Conservation (phyloP, 257 asterid species). For the Oldenlandia corymbosa region DNA sequence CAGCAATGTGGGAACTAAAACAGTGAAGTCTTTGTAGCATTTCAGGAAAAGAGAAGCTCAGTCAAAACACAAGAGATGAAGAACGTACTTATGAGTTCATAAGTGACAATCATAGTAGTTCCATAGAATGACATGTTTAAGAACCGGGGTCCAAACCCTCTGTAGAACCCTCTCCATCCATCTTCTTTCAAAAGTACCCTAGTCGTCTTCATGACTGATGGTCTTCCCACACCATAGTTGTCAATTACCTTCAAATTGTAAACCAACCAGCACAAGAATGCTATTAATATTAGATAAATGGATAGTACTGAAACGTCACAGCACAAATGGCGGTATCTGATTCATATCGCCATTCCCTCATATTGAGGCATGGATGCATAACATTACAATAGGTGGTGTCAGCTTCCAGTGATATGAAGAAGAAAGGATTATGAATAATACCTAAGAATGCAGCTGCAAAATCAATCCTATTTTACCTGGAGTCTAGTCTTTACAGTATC, state of each 20-base stretch:
- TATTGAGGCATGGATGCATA: too few species aligned
- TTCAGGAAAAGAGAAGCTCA: background rate
- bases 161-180: conserved; percentile 88
- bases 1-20: background rate
- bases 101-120: conserved; percentile 88
- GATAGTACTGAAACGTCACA: background rate
- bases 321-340: too few species aligned
- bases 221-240: conserved; percentile 80
- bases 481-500: conserved; percentile 86
- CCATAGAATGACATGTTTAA: conserved; percentile 88
- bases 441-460: background rate
- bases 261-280: conserved; percentile 7
- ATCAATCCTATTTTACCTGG: conserved; percentile 59
- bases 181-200: conserved; percentile 69
- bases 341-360: too few species aligned
- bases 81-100: conserved; percentile 74
- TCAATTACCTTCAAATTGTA: conserved; percentile 62
- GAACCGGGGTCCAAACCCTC: conserved; percentile 92
- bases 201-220: conserved; percentile 69
- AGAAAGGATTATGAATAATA: background rate
- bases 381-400: too few species aligned
- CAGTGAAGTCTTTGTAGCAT: background rate
- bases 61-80: background rate
- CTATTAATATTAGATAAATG: background rate
- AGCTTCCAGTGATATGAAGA: background rate